Base-by-base conservation (phyloP, 306 rosid species). In the Rosa rugosa region DNA sequence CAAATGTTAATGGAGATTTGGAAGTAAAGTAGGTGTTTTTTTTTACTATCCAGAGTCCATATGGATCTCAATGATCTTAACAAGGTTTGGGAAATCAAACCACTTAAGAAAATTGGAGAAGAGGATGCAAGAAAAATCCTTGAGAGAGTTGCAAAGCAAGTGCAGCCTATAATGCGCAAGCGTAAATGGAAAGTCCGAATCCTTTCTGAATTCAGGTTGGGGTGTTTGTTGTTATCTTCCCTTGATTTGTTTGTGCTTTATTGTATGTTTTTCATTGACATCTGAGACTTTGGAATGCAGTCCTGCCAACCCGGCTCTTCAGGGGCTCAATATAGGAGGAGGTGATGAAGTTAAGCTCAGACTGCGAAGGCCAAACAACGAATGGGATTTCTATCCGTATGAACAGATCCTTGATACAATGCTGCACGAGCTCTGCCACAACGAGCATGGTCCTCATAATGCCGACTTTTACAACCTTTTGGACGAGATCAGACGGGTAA, bases 341-440 rank as follows among this genome's bases (percentile, higher is more conserved):
- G 90, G 92, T 42, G 87, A 82, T 2, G 92, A 89, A 82, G 81
- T 86, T 50, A 86, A 86, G 83, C 84, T 89, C 67, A 83, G 92
- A 75, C 72, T 86, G 34, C 80, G 90, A 75, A 80, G 86, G 83
- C 90, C 87, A 56, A 81, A 81, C 71, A 63, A 76, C 4, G 86
- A 86, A 14, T 84, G 92, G 92, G 80, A 86, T 84, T 89, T 89
- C 85, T 86, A 79, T 78, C 89, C 88, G 8, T 84, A 76, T 74
- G 92, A 89, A 78, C 90, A 89, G 83, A 84, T 86, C 75, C 89
- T 83, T 60, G 89, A 89, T 76, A 89, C 92, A 41, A 89, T 86
- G 92, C 79, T 89, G 45, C 92, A 89, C 20, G 92, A 89, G 83
- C 90, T 89, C 72, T 89, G 87, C 86, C 92, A 89, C 81, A 89